A percentile compares a stretch with the other conserved stretches of the same genome.
Conservation (phyloP, 2,329 filamentous ascomycete species). For the Raffaelea arxii region DNA sequence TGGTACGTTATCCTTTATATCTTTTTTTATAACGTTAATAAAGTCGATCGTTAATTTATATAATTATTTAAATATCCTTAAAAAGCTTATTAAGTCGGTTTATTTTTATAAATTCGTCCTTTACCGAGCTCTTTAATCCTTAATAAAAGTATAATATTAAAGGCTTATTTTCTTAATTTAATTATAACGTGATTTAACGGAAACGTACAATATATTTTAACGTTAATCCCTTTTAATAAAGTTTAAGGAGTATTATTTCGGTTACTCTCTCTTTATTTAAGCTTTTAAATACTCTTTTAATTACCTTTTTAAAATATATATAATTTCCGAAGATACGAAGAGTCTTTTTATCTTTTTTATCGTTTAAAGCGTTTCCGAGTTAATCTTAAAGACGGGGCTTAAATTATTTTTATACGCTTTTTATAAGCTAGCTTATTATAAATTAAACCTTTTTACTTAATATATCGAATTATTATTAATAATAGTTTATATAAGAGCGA, state of each 20-base stretch:
- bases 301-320: neutral
- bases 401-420: neutral
- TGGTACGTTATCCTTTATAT: neutral
- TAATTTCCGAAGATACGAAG: neutral
- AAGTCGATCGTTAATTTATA: neutral
- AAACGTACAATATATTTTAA: neutral
- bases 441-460: neutral
- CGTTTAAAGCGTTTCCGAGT: neutral
- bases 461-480: neutral
- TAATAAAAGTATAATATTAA: neutral
- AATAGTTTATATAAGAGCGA: neutral
- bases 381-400: neutral
- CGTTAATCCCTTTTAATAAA: neutral
- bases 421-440: neutral
- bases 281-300: neutral
- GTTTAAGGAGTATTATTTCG: neutral
- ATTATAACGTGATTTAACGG: neutral
- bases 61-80: neutral
- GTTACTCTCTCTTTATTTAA: neutral
- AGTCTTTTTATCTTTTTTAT: neutral
- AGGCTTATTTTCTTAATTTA: neutral
- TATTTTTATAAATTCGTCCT: neutral
- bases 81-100: neutral
- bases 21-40: neutral
- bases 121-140: neutral